Percentiles rank a stretch among this genome's conserved stretches.
Conservation (phyloP, 202 grass and related monocot species). For the Setaria italica region DNA sequence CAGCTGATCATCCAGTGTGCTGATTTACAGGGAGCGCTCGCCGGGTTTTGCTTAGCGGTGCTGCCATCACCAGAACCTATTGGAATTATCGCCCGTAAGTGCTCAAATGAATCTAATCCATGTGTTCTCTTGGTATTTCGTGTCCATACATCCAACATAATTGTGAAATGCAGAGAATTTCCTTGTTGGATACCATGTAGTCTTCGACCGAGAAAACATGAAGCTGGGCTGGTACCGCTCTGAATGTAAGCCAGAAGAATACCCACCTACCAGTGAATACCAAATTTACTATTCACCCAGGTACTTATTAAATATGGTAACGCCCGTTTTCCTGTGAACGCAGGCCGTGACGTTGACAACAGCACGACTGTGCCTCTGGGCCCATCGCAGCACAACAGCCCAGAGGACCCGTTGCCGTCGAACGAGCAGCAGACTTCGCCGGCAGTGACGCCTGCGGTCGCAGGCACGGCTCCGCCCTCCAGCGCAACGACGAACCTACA, state of each 20-base stretch:
- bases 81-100: conserved; percentile 93
- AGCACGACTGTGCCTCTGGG: conserved; percentile 73
- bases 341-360: conserved; percentile 81
- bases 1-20: conserved; percentile 24
- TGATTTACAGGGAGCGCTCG: conserved; percentile 59
- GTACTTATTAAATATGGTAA: not conserved
- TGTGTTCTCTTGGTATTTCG: not conserved
- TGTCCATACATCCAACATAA: conserved; percentile 10
- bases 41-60: conserved; percentile 78
- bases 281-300: conserved; percentile 19
- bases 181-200: conserved; percentile 79
- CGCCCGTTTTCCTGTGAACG: conserved; percentile 4
- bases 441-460: conserved; percentile 60
- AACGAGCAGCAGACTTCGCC: conserved; percentile 87
- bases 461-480: conserved; percentile 55
- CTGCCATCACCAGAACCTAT: conserved; percentile 64
- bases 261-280: not conserved
- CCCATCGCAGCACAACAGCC: conserved; percentile 61
- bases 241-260: conserved; percentile 69
- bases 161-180: conserved; percentile 84
- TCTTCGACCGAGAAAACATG: conserved; percentile 88
- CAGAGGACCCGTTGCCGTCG: conserved; percentile 83
- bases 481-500: conserved; percentile 46
- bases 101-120: not conserved
- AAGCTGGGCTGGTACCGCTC: conserved; percentile 86